phyloP scores from a whole-genome alignment of 2,329 filamentous ascomycete genomes.

The Sporothrix brasiliensis region DNA sequence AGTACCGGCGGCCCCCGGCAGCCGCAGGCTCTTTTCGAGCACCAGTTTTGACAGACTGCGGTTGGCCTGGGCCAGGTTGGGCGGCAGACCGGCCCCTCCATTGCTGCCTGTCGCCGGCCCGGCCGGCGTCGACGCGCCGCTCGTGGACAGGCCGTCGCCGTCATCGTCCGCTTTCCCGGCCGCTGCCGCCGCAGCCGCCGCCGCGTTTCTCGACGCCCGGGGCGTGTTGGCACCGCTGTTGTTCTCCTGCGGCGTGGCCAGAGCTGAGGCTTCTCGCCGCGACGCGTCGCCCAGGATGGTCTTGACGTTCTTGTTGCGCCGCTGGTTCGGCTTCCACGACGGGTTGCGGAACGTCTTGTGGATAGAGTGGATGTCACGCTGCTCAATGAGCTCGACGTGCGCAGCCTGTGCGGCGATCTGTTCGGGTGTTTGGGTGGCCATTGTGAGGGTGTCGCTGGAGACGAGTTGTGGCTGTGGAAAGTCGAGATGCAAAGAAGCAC shows the following conservation, averaged over 20 bases:
- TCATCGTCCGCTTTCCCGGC: constrained; percentile 29
- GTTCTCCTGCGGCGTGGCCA: constrained; percentile 72
- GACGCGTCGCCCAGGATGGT: constrained; percentile 89
- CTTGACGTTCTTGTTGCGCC: constrained; percentile 98
- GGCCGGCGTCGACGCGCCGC: constrained; percentile 56
- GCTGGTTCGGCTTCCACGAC: constrained; percentile 87
- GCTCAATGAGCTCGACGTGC: constrained; percentile 83
- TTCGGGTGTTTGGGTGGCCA: constrained; percentile 53
- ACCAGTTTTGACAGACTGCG: constrained; percentile 85
- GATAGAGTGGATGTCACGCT: constrained; percentile 85
- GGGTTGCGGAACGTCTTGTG: constrained; percentile 89
- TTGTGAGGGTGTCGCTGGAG: constrained; percentile 10
- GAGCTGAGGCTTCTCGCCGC: constrained; percentile 83
- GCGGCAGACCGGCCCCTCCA: constrained; percentile 45
- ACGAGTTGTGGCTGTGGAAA: not conserved
- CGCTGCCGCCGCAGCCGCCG: constrained; percentile 43
- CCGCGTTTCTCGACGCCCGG: constrained; percentile 14
- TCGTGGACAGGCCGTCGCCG: constrained; percentile 60
- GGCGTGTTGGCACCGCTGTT: constrained; percentile 76
- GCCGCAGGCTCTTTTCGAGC: constrained; percentile 72
- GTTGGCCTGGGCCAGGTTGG: constrained; percentile 86
- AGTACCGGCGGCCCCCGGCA: constrained; percentile 5
- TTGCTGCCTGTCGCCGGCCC: constrained; percentile 42
- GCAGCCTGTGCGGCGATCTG: constrained; percentile 77
- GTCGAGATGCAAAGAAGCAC: not conserved